Conservation (phyloP, 805 yeast genomes). For the Saccharomyces eubayanus region DNA sequence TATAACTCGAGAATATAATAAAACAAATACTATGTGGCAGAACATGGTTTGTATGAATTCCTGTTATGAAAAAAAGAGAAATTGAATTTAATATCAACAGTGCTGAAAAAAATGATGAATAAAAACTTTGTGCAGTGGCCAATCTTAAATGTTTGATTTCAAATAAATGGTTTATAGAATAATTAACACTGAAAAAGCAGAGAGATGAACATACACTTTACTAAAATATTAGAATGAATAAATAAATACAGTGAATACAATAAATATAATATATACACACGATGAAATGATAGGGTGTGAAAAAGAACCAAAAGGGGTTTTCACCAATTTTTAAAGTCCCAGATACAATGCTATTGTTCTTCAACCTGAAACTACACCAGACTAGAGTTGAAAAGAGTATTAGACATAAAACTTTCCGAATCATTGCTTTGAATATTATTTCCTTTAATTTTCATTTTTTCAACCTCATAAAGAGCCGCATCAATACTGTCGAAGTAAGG, state of each 20-base stretch:
- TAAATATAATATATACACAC: neutral
- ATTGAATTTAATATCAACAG: too few relatives aligned
- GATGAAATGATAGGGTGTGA: neutral
- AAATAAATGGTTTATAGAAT: too few relatives aligned
- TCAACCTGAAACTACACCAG: neutral
- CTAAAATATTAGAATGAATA: neutral
- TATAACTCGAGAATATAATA: too few relatives aligned
- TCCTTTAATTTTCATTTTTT: neutral
- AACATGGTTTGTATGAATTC: too few relatives aligned
- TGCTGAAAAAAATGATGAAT: too few relatives aligned
- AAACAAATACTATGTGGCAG: too few relatives aligned
- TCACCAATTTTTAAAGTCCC: neutral
- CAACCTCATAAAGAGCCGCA: conserved; percentile 10
- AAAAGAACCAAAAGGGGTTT: neutral
- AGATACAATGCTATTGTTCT: neutral
- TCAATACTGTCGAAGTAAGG: conserved; percentile 12
- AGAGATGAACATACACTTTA: too few relatives aligned
- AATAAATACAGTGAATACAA: neutral
- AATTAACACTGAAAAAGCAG: too few relatives aligned
- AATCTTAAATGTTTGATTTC: too few relatives aligned
- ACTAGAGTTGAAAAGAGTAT: neutral
- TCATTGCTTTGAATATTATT: neutral
- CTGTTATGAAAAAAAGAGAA: too few relatives aligned
- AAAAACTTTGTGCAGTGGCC: too few relatives aligned
- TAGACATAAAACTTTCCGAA: neutral